These are phyloP conservation scores for Annulohypoxylon bovei DNA, from an alignment of 495 filamentous ascomycete species.

Conservation along the genomic window DNA sequence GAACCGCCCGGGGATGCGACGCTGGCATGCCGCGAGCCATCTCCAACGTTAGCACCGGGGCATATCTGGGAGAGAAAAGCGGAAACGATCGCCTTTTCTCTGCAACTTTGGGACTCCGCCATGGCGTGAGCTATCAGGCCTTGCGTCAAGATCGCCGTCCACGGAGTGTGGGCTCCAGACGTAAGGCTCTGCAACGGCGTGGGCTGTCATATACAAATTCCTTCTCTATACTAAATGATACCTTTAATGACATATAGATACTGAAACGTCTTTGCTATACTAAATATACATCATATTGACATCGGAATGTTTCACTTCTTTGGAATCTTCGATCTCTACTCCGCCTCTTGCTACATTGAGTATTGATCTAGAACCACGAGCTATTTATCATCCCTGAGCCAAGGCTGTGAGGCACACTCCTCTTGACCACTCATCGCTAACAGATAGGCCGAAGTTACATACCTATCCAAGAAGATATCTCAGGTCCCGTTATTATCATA, in stretches of 20 bases:
- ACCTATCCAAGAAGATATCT: background rate
- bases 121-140: slow-evolving; percentile 17
- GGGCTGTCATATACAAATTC: slow-evolving; percentile 6
- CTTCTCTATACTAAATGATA: slow-evolving; percentile 1
- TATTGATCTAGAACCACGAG: background rate
- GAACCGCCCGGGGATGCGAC: slow-evolving; percentile 40
- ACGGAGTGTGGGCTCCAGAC: slow-evolving; percentile 7
- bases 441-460: background rate
- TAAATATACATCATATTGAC: background rate
- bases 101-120: slow-evolving; percentile 16
- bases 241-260: background rate
- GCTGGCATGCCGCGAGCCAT: slow-evolving; percentile 33
- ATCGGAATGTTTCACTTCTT: background rate
- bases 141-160: slow-evolving; percentile 29
- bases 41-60: slow-evolving; percentile 30
- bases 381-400: background rate
- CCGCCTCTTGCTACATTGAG: background rate
- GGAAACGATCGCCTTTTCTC: slow-evolving; percentile 35
- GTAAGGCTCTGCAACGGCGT: slow-evolving; percentile 24
- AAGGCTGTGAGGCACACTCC: background rate
- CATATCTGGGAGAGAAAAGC: slow-evolving; percentile 21
- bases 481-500: background rate
- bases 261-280: background rate
- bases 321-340: background rate
- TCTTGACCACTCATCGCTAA: background rate